Conservation (phyloP, 192 early-diverging fungal genomes). For the Coemansia pectinata region DNA sequence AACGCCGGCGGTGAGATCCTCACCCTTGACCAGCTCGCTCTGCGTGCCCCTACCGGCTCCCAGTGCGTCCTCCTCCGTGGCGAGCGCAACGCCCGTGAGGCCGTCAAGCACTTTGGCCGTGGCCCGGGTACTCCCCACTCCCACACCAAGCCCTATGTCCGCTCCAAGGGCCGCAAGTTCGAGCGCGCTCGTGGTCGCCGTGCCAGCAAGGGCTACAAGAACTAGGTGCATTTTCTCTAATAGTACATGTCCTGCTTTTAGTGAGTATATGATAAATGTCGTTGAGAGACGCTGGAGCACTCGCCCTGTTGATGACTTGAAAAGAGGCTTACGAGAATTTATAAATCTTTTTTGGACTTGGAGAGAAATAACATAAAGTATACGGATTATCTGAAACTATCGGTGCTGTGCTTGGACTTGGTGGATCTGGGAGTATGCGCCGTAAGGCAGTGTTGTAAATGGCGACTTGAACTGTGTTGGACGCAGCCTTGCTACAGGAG, state of each 20-base stretch:
- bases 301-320: not conserved
- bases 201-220: slow-evolving; percentile 98
- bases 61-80: slow-evolving; percentile 96
- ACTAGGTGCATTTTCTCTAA: slow-evolving; percentile 53
- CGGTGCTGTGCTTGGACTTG: slow-evolving; percentile 14
- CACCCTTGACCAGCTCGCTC: slow-evolving; percentile 98
- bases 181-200: slow-evolving; percentile 99
- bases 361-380: not conserved
- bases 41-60: slow-evolving; percentile 96
- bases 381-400: not conserved
- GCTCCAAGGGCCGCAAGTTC: slow-evolving; percentile 99
- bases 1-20: slow-evolving; percentile 98
- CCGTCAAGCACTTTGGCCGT: slow-evolving; percentile 98
- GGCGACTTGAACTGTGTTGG: slow-evolving; percentile 48
- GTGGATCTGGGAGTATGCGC: slow-evolving; percentile 29
- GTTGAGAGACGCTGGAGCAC: slow-evolving; percentile 11
- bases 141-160: slow-evolving; percentile 87
- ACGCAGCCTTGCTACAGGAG: slow-evolving; percentile 19
- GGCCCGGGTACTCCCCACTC: slow-evolving; percentile 71
- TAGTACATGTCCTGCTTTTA: slow-evolving; percentile 16
- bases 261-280: slow-evolving; percentile 9
- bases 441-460: slow-evolving; percentile 52
- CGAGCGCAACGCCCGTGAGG: slow-evolving; percentile 90
- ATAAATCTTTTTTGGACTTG: not conserved
- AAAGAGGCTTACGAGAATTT: not conserved